Evolutionary conservation across 139 green algal genomes (phyloP).

Genomic region (Coelastrella sp.): DNA sequence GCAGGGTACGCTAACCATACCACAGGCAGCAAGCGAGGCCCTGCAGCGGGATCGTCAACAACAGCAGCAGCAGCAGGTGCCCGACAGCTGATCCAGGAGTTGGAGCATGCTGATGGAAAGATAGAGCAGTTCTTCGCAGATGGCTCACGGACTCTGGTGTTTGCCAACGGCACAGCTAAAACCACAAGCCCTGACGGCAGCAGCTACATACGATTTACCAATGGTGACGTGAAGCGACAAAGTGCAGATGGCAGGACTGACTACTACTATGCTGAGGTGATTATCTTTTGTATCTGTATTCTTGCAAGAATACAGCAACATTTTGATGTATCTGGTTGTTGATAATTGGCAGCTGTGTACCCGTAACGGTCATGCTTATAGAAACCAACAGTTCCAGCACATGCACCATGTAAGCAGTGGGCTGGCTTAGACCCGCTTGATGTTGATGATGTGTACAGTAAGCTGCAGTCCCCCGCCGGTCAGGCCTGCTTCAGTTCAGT

Average conservation of each 20-base stretch:
- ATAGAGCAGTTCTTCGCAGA: conserved; percentile 66
- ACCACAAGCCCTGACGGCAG: conserved; percentile 56
- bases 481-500: no score
- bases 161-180: conserved; percentile 79
- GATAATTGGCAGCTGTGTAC: no score
- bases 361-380: background rate
- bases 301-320: no score
- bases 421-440: no score
- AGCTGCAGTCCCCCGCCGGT: no score
- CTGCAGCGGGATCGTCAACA: background rate
- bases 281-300: background rate
- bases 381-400: background rate
- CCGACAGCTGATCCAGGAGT: conserved; percentile 50
- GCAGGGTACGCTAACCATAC: background rate
- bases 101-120: conserved; percentile 71
- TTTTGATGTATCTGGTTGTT: no score
- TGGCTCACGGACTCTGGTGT: conserved; percentile 65
- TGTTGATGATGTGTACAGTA: background rate
- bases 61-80: conserved; percentile 9
- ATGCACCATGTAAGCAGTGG: no score
- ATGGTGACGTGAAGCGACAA: conserved; percentile 88
- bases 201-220: conserved; percentile 80
- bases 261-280: conserved; percentile 90
- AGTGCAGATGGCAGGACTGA: conserved; percentile 67
- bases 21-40: background rate